Percentiles rank a stretch among this genome's conserved stretches.
Evolutionary conservation across 352 stramenopile genomes (phyloP).

Genomic region (Phytophthora cajani): DNA sequence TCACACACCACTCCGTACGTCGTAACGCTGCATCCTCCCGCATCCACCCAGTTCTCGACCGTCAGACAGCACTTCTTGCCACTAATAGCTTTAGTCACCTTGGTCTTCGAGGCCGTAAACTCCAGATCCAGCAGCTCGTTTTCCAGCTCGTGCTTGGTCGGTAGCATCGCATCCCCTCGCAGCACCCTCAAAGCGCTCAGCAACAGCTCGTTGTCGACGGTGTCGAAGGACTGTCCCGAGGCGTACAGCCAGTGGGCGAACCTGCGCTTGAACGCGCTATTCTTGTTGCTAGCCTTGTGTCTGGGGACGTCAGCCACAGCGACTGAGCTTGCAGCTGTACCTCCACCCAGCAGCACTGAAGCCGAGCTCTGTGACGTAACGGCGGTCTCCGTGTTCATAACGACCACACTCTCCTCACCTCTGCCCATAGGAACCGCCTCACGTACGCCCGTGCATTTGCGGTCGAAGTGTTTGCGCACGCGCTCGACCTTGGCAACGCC

Average conservation of each 20-base stretch:
- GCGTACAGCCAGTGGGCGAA: conserved; percentile 73
- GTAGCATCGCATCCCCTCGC: conserved; percentile 47
- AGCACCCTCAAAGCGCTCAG: conserved; percentile 50
- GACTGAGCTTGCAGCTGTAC: neutral
- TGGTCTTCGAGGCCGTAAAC: conserved; percentile 46
- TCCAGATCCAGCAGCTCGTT: conserved; percentile 71
- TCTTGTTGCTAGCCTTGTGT: conserved; percentile 42
- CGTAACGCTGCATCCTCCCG: conserved; percentile 45
- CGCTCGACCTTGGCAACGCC: conserved; percentile 75
- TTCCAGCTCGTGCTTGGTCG: conserved; percentile 62
- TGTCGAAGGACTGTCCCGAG: conserved; percentile 58
- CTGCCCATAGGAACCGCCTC: conserved; percentile 1
- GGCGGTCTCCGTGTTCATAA: conserved; percentile 7
- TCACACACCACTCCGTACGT: conserved; percentile 57
- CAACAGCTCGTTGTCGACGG: conserved; percentile 53
- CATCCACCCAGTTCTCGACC: conserved; percentile 63
- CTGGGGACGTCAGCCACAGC: neutral
- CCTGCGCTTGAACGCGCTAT: conserved; percentile 64
- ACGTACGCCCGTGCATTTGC: conserved; percentile 53
- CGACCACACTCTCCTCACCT: neutral
- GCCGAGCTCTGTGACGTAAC: neutral
- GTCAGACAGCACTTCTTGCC: conserved; percentile 62
- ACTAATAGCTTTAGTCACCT: conserved; percentile 51
- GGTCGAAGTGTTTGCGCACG: conserved; percentile 73
- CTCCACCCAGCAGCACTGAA: neutral